These are phyloP conservation scores for Tylopilus plumbeoviolaceoides DNA, from an alignment of 768 basidiomycete species.

Conservation along the genomic window DNA sequence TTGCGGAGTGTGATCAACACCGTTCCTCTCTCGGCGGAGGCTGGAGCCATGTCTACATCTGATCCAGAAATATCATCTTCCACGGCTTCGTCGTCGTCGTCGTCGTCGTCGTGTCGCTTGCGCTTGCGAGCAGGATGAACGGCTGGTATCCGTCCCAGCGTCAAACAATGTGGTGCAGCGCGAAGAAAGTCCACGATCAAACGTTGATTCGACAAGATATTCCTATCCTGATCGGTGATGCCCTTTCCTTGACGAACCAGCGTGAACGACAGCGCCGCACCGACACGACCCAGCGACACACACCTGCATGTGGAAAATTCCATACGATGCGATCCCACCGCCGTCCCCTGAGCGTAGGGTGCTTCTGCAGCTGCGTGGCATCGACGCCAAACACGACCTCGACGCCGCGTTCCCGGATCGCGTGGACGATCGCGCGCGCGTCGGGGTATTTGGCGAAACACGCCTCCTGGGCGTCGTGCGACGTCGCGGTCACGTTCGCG, in stretches of 20 bases:
- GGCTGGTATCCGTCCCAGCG: constrained; percentile 50
- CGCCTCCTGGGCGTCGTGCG: constrained; percentile 74
- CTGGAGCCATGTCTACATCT: constrained; percentile 9
- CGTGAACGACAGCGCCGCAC: not conserved
- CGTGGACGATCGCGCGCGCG: constrained; percentile 52
- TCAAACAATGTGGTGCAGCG: constrained; percentile 60
- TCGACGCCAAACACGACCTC: constrained; percentile 79
- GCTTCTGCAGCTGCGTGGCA: constrained; percentile 70
- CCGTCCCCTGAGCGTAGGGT: constrained; percentile 50
- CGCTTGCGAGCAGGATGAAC: constrained; percentile 39
- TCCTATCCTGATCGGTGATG: constrained; percentile 90
- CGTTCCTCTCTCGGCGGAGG: constrained; percentile 51
- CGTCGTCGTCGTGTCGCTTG: constrained; percentile 42
- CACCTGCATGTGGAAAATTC: constrained; percentile 97
- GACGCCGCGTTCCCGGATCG: constrained; percentile 55
- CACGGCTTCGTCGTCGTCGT: constrained; percentile 42
- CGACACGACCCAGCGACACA: constrained; percentile 14
- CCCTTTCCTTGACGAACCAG: constrained; percentile 58
- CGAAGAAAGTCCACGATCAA: constrained; percentile 80
- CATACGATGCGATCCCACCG: constrained; percentile 81
- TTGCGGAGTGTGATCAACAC: constrained; percentile 85
- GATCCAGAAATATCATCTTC: constrained; percentile 11
- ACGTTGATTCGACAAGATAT: constrained; percentile 84
- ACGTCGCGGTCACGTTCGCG: constrained; percentile 75
- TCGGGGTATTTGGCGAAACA: constrained; percentile 84